Conservation (phyloP, 305 asterid species). For the Fraxinus floribunda region DNA sequence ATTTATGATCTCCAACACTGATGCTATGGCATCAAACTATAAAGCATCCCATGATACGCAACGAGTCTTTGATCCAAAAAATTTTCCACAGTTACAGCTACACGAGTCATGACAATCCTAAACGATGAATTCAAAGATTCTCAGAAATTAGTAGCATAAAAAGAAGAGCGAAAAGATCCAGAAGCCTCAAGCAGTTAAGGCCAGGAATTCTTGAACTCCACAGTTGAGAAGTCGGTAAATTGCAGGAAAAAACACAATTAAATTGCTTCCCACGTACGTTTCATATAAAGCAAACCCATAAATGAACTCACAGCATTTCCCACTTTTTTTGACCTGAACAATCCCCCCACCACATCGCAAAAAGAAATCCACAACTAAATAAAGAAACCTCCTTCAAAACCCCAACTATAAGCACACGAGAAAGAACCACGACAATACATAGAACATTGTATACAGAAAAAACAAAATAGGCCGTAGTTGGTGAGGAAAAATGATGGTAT, state of each 20-base stretch:
- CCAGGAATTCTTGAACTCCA: conserved; percentile 35
- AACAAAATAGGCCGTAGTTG: not conserved
- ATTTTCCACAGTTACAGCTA: conserved; percentile 23
- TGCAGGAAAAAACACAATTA: conserved; percentile 28
- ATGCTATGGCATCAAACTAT: conserved; percentile 21
- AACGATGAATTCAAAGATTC: conserved; percentile 25
- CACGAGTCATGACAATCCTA: conserved; percentile 24
- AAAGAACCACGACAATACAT: too few relatives aligned
- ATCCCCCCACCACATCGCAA: conserved; percentile 19
- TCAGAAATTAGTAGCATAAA: conserved; percentile 27
- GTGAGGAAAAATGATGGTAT: not conserved
- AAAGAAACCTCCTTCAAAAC: not conserved
- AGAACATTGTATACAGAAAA: not conserved
- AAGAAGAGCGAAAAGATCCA: conserved; percentile 52
- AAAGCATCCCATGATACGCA: conserved; percentile 26
- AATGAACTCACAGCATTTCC: conserved; percentile 54
- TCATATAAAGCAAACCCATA: conserved; percentile 53
- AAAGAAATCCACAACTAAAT: conserved; percentile 9
- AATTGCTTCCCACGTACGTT: conserved; percentile 86
- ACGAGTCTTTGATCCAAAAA: conserved; percentile 8
- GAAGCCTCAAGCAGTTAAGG: conserved; percentile 51
- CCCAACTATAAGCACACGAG: conserved; percentile 14
- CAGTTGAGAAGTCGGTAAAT: conserved; percentile 35
- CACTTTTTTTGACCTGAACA: conserved; percentile 53
- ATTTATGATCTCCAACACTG: conserved; percentile 28